These are phyloP conservation scores for Castanopsis chinensis DNA, from an alignment of 306 rosid genomes.

Conservation along the genomic window DNA sequence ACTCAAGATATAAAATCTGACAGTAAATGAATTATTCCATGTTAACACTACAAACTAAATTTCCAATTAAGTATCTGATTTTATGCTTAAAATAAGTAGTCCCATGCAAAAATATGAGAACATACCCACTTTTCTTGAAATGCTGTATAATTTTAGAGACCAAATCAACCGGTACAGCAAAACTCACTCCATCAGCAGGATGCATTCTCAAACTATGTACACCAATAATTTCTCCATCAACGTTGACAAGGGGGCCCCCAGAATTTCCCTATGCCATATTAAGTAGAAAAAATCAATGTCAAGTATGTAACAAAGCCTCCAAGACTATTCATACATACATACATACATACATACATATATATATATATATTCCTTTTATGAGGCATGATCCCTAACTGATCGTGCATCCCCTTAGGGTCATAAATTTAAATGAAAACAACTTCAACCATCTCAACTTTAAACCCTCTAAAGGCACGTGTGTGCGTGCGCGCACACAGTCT, in stretches of 20 bases:
- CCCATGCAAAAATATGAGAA: neutral
- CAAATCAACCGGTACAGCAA: constrained; percentile 80
- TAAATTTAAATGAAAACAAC: neutral
- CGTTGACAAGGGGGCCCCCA: constrained; percentile 89
- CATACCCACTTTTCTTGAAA: constrained; percentile 80
- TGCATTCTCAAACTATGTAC: constrained; percentile 72
- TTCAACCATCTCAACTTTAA: neutral
- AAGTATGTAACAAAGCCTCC: neutral
- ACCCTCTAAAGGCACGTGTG: neutral
- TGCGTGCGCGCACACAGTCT: neutral
- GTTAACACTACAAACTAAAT: neutral
- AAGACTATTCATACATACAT: too few relatives aligned
- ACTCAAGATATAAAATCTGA: neutral
- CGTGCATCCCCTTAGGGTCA: too few relatives aligned
- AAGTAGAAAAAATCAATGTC: constrained; percentile 1
- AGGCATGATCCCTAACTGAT: too few relatives aligned
- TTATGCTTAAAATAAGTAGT: neutral
- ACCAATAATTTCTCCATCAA: constrained; percentile 91
- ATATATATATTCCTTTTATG: too few relatives aligned
- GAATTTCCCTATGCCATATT: constrained; percentile 71
- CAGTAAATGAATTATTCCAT: neutral
- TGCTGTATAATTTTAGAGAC: constrained; percentile 69
- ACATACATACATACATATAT: too few relatives aligned
- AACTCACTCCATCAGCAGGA: constrained; percentile 84
- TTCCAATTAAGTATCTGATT: neutral